These are phyloP conservation scores for Exidia glandulosa DNA, from an alignment of 768 basidiomycete genomes.

Conservation along the genomic window DNA sequence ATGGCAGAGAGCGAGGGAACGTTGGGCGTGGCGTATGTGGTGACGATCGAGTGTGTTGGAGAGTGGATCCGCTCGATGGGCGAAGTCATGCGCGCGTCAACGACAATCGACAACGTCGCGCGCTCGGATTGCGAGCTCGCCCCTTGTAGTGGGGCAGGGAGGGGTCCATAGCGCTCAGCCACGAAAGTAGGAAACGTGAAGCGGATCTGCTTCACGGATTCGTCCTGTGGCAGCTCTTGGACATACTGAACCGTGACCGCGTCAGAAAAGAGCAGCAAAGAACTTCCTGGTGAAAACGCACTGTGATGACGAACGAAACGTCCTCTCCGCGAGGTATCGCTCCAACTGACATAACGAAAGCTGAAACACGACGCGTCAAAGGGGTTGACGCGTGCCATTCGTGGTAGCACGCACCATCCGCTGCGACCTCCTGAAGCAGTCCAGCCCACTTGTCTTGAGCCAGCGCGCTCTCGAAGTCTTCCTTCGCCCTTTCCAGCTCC, in stretches of 20 bases:
- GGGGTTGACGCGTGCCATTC: background rate
- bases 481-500: constrained; percentile 34
- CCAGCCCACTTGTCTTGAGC: constrained; percentile 30
- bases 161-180: constrained; percentile 41
- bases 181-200: constrained; percentile 43
- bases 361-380: background rate
- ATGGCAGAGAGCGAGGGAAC: background rate
- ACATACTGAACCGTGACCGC: constrained; percentile 33
- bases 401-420: background rate
- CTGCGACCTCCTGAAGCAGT: constrained; percentile 27
- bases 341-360: background rate
- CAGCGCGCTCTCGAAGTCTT: constrained; percentile 31
- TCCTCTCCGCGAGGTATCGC: background rate
- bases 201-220: constrained; percentile 34
- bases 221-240: constrained; percentile 43
- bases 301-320: background rate
- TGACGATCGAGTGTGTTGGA: background rate
- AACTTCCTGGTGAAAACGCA: background rate
- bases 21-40: background rate
- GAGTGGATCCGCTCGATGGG: background rate
- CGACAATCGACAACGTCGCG: constrained; percentile 29
- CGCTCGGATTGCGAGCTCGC: constrained; percentile 17
- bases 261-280: background rate
- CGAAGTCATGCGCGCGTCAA: constrained; percentile 37
- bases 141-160: constrained; percentile 26